These are phyloP conservation scores for Leonotis leonurus DNA, from an alignment of 257 asterid genomes.

Conservation along the genomic window DNA sequence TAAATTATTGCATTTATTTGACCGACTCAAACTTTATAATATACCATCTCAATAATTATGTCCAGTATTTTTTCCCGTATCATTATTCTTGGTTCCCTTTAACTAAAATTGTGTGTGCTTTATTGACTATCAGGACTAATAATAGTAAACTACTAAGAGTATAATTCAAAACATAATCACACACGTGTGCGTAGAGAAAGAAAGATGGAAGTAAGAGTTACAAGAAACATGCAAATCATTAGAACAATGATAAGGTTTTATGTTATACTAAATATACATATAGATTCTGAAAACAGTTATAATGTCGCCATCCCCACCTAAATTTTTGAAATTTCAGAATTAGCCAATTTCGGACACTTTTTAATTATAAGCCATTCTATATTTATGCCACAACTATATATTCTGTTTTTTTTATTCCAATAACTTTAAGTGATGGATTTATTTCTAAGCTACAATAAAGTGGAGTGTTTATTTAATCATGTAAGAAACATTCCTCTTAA, in stretches of 20 bases:
- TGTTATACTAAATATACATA: constrained; percentile 14
- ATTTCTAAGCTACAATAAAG: not conserved
- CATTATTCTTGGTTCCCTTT: too few species aligned
- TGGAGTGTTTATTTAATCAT: not conserved
- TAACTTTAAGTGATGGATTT: not conserved
- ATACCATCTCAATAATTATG: not conserved
- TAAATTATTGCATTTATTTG: not conserved
- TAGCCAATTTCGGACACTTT: not conserved
- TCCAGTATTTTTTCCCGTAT: not conserved
- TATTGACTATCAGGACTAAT: too few species aligned
- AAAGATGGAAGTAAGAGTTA: not conserved
- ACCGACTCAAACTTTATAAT: not conserved
- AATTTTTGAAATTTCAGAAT: not conserved
- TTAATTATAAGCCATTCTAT: not conserved
- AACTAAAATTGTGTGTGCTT: too few species aligned
- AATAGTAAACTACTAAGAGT: too few species aligned
- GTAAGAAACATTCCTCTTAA: too few species aligned
- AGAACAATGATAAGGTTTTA: constrained; percentile 11
- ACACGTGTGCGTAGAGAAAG: not conserved
- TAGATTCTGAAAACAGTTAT: constrained; percentile 7
- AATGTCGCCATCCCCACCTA: constrained; percentile 33
- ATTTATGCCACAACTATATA: not conserved
- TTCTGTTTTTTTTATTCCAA: not conserved
- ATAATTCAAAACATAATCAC: not conserved
- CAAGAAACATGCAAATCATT: constrained; percentile 15